Percentiles rank a stretch among this genome's conserved stretches.
phyloP scores from a whole-genome alignment of 192 early-diverging fungal species.

The Jimgerdemannia flammicorona region DNA sequence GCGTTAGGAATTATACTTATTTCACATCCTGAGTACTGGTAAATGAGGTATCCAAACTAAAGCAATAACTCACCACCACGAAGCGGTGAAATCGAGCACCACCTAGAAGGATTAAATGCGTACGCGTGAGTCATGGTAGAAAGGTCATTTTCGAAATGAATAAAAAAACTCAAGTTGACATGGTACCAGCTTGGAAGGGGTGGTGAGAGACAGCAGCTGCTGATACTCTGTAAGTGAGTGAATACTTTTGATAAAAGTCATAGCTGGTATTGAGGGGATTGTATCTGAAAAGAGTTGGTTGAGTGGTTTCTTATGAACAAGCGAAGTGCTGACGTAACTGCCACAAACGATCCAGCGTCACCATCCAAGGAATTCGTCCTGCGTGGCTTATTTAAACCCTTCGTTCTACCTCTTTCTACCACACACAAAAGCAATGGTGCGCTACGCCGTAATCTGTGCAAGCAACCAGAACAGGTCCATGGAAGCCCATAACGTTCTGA shows the following conservation, averaged over 20 bases:
- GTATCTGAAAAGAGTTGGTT: too few relatives aligned
- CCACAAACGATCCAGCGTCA: too few relatives aligned
- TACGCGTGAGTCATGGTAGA: not conserved
- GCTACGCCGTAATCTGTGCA: slow-evolving; percentile 92
- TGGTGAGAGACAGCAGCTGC: not conserved
- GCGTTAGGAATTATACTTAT: not conserved
- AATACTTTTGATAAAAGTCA: not conserved
- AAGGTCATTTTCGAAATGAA: not conserved
- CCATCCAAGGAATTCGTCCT: too few relatives aligned
- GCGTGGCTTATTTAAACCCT: not conserved
- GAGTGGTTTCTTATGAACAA: not conserved
- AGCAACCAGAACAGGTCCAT: slow-evolving; percentile 98
- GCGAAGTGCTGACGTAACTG: not conserved
- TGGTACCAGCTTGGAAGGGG: not conserved
- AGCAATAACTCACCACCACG: slow-evolving; percentile 19
- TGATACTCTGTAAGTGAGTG: not conserved
- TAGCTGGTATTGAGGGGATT: not conserved
- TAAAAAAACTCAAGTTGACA: not conserved
- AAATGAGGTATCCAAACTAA: too few relatives aligned
- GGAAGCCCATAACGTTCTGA: slow-evolving; percentile 87
- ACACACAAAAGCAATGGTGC: slow-evolving; percentile 48
- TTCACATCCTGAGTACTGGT: not conserved
- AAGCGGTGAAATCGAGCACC: slow-evolving; percentile 54
- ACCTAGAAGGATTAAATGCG: slow-evolving; percentile 20
- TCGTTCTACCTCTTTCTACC: not conserved